Evolutionary conservation across 1,284 basidiomycete genomes (phyloP).

Genomic region (Cutaneotrichosporon sp.): DNA sequence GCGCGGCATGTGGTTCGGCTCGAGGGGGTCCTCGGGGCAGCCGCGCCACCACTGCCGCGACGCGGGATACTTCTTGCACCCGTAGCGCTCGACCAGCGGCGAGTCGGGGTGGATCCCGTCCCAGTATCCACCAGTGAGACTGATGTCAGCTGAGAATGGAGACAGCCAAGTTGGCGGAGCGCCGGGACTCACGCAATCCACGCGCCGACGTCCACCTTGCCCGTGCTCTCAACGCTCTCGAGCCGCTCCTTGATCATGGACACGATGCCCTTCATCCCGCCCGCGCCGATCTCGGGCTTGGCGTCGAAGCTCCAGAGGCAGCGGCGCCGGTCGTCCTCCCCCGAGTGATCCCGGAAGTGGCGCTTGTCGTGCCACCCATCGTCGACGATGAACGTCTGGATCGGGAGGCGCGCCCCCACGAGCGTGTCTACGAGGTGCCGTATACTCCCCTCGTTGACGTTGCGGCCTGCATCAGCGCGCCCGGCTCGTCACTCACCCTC

Average conservation of each 20-base stretch:
- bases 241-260: constrained; percentile 14
- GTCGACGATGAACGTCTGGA: constrained; percentile 41
- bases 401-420: constrained; percentile 19
- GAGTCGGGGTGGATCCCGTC: constrained; percentile 33
- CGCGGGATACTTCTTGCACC: constrained; percentile 23
- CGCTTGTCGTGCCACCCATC: constrained; percentile 45
- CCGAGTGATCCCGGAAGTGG: not conserved
- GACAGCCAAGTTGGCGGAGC: not conserved
- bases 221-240: not conserved
- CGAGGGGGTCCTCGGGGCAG: constrained; percentile 14
- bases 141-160: not conserved
- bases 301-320: constrained; percentile 21
- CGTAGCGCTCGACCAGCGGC: constrained; percentile 29
- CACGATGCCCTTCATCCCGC: constrained; percentile 9
- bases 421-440: constrained; percentile 13
- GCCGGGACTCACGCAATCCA: constrained; percentile 28
- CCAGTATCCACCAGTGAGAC: constrained; percentile 43
- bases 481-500: constrained; percentile 10
- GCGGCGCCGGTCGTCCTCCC: constrained; percentile 6
- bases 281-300: constrained; percentile 4
- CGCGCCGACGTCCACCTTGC: constrained; percentile 29
- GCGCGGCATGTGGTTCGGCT: constrained; percentile 11
- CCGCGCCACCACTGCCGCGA: constrained; percentile 16
- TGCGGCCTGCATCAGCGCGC: not conserved
- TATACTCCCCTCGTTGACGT: constrained; percentile 15